Evolutionary conservation across 2,329 filamentous ascomycete genomes (phyloP).

Genomic region (Colletotrichum plurivorum): DNA sequence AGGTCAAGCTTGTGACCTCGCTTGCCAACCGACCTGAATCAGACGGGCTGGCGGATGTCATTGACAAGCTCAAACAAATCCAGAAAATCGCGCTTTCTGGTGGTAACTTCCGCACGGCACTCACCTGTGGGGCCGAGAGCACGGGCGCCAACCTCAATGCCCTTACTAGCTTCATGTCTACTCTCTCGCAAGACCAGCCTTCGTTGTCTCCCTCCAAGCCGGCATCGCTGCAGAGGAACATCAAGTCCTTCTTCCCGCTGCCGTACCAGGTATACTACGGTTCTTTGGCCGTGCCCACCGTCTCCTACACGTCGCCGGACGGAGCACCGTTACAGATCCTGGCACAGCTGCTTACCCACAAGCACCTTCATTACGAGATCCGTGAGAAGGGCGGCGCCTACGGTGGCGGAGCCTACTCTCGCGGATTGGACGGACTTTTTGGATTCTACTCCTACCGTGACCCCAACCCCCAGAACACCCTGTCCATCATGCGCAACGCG

Average conservation of each 20-base stretch:
- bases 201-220: constrained; percentile 51
- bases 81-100: constrained; percentile 83
- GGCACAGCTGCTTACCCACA: constrained; percentile 93
- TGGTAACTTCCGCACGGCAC: constrained; percentile 79
- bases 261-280: constrained; percentile 99
- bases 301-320: constrained; percentile 82
- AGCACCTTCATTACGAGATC: constrained; percentile 96
- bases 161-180: constrained; percentile 78
- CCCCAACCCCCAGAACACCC: constrained; percentile 90
- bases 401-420: constrained; percentile 89
- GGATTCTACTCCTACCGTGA: constrained; percentile 98
- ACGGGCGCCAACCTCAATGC: constrained; percentile 78
- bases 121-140: constrained; percentile 88
- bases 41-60: constrained; percentile 80
- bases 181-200: constrained; percentile 62
- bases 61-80: constrained; percentile 87
- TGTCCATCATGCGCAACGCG: constrained; percentile 86
- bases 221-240: constrained; percentile 59
- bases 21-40: constrained; percentile 80
- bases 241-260: constrained; percentile 90
- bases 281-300: constrained; percentile 84
- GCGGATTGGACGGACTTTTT: constrained; percentile 86
- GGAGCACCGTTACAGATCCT: constrained; percentile 89
- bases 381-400: constrained; percentile 98
- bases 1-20: constrained; percentile 86